Conservation (phyloP, 257 asterid species). For the Nyctanthes arbortristis region DNA sequence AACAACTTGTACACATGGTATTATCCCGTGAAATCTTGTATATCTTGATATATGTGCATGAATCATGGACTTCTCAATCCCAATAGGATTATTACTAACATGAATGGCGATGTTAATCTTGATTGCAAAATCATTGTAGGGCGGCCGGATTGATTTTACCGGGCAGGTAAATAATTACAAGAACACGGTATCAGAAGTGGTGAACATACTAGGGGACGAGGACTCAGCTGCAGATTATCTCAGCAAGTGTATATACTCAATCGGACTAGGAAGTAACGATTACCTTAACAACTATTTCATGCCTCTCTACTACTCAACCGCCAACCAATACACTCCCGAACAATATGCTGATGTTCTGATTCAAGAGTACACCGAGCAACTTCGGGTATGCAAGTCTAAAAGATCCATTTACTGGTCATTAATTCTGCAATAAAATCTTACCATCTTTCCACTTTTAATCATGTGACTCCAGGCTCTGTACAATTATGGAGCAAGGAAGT, state of each 20-base stretch:
- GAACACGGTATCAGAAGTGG: conserved; percentile 63
- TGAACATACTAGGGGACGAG: conserved; percentile 50
- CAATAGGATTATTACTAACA: neutral
- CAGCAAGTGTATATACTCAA: conserved; percentile 47
- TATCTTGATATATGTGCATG: neutral
- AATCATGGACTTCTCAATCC: neutral
- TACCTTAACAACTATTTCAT: conserved; percentile 64
- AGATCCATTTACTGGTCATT: neutral
- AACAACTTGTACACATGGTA: neutral
- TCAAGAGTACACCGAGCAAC: conserved; percentile 47
- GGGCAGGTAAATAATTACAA: conserved; percentile 78
- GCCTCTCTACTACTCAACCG: conserved; percentile 41
- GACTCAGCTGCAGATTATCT: conserved; percentile 44
- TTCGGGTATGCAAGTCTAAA: conserved; percentile 29
- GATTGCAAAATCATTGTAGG: conserved; percentile 37
- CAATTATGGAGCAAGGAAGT: conserved; percentile 28
- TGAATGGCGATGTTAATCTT: neutral
- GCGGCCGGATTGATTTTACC: conserved; percentile 57
- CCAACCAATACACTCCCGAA: conserved; percentile 41
- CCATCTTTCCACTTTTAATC: neutral
- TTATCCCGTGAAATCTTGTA: neutral
- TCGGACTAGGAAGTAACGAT: conserved; percentile 65
- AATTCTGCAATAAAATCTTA: neutral
- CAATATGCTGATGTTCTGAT: conserved; percentile 55
- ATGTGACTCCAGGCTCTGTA: conserved; percentile 11